Base-by-base conservation (phyloP, 345 rosid genomes). In the Adansonia digitata region DNA sequence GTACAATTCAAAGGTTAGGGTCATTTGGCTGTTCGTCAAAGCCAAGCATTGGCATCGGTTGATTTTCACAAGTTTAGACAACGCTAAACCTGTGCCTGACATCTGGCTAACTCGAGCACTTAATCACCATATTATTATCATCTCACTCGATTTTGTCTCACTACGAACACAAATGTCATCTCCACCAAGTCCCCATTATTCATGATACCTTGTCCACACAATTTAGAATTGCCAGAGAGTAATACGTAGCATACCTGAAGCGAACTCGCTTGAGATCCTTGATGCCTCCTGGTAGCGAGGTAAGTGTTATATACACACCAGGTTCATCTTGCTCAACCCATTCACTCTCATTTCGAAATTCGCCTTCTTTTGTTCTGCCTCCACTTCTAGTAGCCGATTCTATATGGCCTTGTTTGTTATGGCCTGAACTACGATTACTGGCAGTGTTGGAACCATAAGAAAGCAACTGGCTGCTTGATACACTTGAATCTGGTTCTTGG, bases 301-400 rank as follows among this genome's bases (percentile, higher is more conserved):
- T 92, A 49, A 96, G 91, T 67, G 99, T 96, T 45, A 96, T 92
- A 81, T 93, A 93, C 18, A 96, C 98, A 74, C 99, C 99, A 40
- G 94, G 95, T 81, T 96, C 97, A 71, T 92, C 97, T 87, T 96
- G 98, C 80, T 96, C 99, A 63, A 96, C 97, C 95, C 98, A 89
- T 78, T 96, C 98, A 77, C 73, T 81, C 35, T 90, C 97, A 76
- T 77, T 81, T 37, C 80, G 90, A 17, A 81, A 77, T 81, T 91
- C 95, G 53, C 82, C 81, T 78, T 91, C 98, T 80, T 84, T 91
- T 22, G 80, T 57, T 78, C 87, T 84, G 71, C 76, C 84, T 71
- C 93, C 92, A 75, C 79, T 89, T 86, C 88, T 90, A 46, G 81
- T 74, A 45, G 85, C 74, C 69, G 89, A 78, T 80, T 93, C 99